Conservation (phyloP, 2,329 filamentous ascomycete genomes). For the Lasiodiplodia citricola region DNA sequence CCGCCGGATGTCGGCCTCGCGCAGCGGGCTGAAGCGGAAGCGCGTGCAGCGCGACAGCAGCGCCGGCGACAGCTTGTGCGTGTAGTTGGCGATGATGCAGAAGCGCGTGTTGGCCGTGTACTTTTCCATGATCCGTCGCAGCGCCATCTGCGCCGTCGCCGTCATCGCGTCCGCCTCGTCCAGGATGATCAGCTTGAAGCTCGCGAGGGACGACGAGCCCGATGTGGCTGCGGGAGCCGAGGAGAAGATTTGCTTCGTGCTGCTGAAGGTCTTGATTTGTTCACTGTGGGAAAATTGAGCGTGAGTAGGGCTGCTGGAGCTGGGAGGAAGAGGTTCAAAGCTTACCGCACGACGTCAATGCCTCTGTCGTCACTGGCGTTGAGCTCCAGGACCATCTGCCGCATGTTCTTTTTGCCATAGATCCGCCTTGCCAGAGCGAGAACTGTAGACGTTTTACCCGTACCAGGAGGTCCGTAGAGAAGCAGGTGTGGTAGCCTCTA, state of each 20-base stretch:
- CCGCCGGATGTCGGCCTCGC: constrained; percentile 81
- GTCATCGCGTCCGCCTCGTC: constrained; percentile 99
- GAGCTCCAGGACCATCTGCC: constrained; percentile 97
- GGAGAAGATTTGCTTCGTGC: constrained; percentile 97
- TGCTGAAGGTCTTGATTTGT: constrained; percentile 99
- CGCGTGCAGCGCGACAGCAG: constrained; percentile 91
- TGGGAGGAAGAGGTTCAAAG: neutral
- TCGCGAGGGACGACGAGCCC: constrained; percentile 63
- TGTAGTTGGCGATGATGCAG: constrained; percentile 98
- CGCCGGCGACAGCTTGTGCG: constrained; percentile 94
- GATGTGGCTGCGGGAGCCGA: constrained; percentile 55
- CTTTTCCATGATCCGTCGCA: constrained; percentile 97
- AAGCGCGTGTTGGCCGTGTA: constrained; percentile 98
- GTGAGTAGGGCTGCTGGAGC: neutral
- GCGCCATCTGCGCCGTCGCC: constrained; percentile 96
- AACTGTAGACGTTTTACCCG: constrained; percentile 96
- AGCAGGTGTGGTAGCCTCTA: constrained; percentile 89
- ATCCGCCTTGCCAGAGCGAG: constrained; percentile 91
- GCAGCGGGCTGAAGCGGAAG: constrained; percentile 93
- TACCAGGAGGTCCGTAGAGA: constrained; percentile 94
- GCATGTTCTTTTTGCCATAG: constrained; percentile 89
- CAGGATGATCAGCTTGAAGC: constrained; percentile 94
- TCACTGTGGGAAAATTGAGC: constrained; percentile 54
- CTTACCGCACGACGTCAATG: constrained; percentile 85
- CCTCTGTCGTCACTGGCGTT: constrained; percentile 97